Evolutionary conservation across 768 basidiomycete species (phyloP).

Genomic region (Crassisporium funariophilum): DNA sequence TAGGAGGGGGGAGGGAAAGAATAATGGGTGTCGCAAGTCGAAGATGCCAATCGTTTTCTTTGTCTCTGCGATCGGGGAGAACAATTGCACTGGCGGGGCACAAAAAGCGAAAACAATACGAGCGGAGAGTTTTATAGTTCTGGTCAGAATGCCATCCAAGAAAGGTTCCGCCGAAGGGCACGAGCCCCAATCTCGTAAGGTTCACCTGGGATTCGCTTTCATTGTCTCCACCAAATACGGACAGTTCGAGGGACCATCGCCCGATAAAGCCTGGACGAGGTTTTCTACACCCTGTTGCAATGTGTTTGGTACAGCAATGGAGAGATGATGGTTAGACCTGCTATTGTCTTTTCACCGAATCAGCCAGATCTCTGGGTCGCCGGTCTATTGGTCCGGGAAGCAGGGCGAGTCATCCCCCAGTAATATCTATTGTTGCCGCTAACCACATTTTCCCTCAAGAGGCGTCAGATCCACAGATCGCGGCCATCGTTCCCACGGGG

Average conservation of each 20-base stretch:
- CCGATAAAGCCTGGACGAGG: conserved; percentile 37
- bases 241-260: conserved; percentile 31
- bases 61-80: conserved; percentile 51
- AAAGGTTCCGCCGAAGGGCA: conserved; percentile 42
- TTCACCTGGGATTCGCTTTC: conserved; percentile 31
- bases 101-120: conserved; percentile 61
- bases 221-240: conserved; percentile 36
- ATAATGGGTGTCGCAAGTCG: conserved; percentile 51
- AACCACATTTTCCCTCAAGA: conserved; percentile 17
- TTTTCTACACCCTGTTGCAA: conserved; percentile 24
- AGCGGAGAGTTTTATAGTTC: conserved; percentile 54
- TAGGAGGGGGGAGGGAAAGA: conserved; percentile 39
- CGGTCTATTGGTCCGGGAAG: conserved; percentile 34
- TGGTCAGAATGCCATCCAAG: conserved; percentile 26
- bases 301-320: conserved; percentile 43
- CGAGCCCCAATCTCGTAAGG: conserved; percentile 40
- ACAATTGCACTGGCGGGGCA: conserved; percentile 72
- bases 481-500: no score
- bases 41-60: conserved; percentile 46
- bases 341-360: conserved; percentile 47
- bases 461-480: no score
- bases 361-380: conserved; percentile 7
- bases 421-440: conserved; percentile 26
- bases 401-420: conserved; percentile 26
- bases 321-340: conserved; percentile 22